Percentiles rank a stretch among this genome's conserved stretches.
Evolutionary conservation across 1,284 basidiomycete genomes (phyloP).

Genomic region (Irpex rosettiformis): DNA sequence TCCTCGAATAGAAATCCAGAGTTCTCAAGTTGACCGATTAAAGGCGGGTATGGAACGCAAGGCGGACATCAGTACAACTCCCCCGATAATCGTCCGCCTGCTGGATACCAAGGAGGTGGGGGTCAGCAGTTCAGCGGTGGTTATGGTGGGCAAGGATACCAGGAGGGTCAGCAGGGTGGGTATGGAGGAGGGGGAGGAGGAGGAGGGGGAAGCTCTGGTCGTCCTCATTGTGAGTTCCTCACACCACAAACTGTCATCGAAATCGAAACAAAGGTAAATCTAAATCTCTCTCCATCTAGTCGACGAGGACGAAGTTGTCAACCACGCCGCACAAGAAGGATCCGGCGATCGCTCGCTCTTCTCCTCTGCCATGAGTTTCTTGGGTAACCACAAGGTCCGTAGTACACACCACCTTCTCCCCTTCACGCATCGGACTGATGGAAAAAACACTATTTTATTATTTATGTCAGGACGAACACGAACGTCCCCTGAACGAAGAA

Average conservation of each 20-base stretch:
- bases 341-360: conserved; percentile 52
- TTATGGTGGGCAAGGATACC: background rate
- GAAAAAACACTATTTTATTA: background rate
- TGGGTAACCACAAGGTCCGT: conserved; percentile 48
- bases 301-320: conserved; percentile 54
- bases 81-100: background rate
- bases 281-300: conserved; percentile 35
- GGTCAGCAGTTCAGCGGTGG: background rate
- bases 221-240: conserved; percentile 31
- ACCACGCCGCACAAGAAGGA: conserved; percentile 45
- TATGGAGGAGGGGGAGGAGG: background rate
- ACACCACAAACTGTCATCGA: background rate
- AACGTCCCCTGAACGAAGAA: conserved; percentile 64
- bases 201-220: conserved; percentile 9
- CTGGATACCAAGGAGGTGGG: background rate
- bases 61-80: background rate
- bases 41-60: background rate
- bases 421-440: no score
- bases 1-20: no score
- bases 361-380: conserved; percentile 46
- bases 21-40: no score
- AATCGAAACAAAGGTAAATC: background rate
- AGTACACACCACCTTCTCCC: background rate
- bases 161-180: background rate
- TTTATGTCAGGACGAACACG: conserved; percentile 41